Conservation (phyloP, 2,329 filamentous ascomycete species). For the Botrytis porri region DNA sequence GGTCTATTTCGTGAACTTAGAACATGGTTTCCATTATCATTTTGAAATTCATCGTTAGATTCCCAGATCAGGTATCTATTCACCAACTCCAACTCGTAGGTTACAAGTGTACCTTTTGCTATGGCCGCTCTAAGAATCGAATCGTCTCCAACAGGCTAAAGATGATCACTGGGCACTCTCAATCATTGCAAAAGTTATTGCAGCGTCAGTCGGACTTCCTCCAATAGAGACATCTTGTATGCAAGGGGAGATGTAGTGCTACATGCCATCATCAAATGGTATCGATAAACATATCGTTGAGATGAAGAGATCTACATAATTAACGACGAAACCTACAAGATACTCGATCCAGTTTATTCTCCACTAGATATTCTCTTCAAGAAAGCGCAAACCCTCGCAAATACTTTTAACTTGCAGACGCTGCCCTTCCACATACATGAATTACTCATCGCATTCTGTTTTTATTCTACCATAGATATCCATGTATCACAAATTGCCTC, state of each 20-base stretch:
- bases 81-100: background rate
- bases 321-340: background rate
- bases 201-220: background rate
- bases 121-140: background rate
- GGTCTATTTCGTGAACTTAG: no score
- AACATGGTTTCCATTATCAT: no score
- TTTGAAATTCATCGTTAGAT: background rate
- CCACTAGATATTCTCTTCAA: background rate
- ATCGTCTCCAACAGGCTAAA: background rate
- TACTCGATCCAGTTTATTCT: background rate
- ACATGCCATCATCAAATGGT: no score
- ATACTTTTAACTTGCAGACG: slow-evolving; percentile 41
- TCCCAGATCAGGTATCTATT: no score
- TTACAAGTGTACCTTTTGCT: background rate
- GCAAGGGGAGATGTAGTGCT: no score
- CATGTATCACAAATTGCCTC: slow-evolving; percentile 66
- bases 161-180: no score
- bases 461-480: slow-evolving; percentile 66
- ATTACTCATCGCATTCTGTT: slow-evolving; percentile 58
- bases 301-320: no score
- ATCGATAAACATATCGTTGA: no score
- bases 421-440: slow-evolving; percentile 76
- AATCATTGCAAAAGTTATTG: background rate
- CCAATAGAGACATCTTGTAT: no score
- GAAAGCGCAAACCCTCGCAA: background rate